phyloP scores from a whole-genome alignment of 441 rosid species.

The Erodium texanum region DNA sequence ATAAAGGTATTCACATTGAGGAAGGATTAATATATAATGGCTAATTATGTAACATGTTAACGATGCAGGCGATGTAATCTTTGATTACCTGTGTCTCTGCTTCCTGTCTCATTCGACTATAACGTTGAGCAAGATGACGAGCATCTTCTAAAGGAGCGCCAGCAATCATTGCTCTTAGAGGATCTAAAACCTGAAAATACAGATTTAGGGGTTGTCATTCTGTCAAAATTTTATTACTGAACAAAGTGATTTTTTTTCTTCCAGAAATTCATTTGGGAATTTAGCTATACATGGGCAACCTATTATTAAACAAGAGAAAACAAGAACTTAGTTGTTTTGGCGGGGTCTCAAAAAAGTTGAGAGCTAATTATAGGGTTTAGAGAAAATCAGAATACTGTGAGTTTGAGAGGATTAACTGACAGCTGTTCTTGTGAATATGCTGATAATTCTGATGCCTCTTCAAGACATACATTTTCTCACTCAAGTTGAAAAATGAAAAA shows the following conservation, averaged over 20 bases:
- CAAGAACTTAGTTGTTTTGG: not conserved
- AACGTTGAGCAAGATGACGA: constrained; percentile 92
- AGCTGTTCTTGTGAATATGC: not conserved
- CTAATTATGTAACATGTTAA: not conserved
- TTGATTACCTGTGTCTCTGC: constrained; percentile 71
- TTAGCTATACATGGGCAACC: not conserved
- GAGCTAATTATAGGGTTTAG: not conserved
- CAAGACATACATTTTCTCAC: no score
- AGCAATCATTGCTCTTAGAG: constrained; percentile 70
- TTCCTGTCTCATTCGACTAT: constrained; percentile 96
- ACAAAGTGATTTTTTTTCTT: not conserved
- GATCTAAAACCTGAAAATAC: constrained; percentile 64
- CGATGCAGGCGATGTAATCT: constrained; percentile 1
- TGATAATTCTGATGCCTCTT: not conserved
- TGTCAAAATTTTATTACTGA: not conserved
- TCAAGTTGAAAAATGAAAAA: no score
- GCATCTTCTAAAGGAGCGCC: constrained; percentile 89
- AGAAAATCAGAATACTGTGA: no score
- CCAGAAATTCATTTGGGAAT: not conserved
- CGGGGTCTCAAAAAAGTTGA: not conserved
- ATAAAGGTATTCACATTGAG: constrained; percentile 10
- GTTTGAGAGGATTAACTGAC: not conserved
- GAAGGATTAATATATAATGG: not conserved
- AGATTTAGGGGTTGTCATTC: constrained; percentile 23
- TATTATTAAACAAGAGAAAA: not conserved